A percentile compares a stretch with the other conserved stretches of the same genome.
These are phyloP conservation scores for Saccharomyces hybrid DNA, from an alignment of 1,139 yeast species.

Conservation along the genomic window DNA sequence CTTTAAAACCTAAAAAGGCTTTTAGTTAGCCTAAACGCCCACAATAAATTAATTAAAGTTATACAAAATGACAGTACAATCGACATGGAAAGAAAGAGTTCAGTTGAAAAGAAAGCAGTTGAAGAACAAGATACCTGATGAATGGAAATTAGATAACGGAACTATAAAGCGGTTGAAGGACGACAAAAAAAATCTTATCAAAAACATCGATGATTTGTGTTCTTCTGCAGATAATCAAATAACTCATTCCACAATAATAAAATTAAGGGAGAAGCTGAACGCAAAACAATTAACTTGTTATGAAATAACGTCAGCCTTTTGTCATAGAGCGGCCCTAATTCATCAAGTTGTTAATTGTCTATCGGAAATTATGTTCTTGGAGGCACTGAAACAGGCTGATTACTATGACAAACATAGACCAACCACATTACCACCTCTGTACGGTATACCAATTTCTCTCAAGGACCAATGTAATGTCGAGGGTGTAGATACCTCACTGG, in stretches of 20 bases:
- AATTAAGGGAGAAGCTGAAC: slow-evolving; percentile 30
- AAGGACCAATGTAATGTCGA: slow-evolving; percentile 46
- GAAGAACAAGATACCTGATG: slow-evolving; percentile 8
- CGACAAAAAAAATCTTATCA: slow-evolving; percentile 5
- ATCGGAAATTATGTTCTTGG: slow-evolving; percentile 37
- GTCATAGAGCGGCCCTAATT: slow-evolving; percentile 50
- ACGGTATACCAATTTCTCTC: slow-evolving; percentile 62
- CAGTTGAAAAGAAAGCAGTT: slow-evolving; percentile 9
- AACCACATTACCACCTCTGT: slow-evolving; percentile 46
- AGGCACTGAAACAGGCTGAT: slow-evolving; percentile 39
- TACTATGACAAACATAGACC: slow-evolving; percentile 40
- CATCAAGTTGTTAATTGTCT: slow-evolving; percentile 49
- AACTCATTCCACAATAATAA: slow-evolving; percentile 32
- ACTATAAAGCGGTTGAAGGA: slow-evolving; percentile 5
- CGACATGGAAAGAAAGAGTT: slow-evolving; percentile 9
- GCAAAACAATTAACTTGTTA: slow-evolving; percentile 34
- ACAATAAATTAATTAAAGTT: background rate
- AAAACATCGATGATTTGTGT: slow-evolving; percentile 18
- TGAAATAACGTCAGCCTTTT: slow-evolving; percentile 43
- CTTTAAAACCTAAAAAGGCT: background rate
- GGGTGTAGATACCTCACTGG: slow-evolving; percentile 42
- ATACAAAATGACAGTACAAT: background rate
- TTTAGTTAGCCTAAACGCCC: background rate
- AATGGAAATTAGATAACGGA: slow-evolving; percentile 9
- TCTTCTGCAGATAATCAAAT: slow-evolving; percentile 33